Conservation (phyloP, 176 grass and related monocot species). For the Oryza glumipatula region DNA sequence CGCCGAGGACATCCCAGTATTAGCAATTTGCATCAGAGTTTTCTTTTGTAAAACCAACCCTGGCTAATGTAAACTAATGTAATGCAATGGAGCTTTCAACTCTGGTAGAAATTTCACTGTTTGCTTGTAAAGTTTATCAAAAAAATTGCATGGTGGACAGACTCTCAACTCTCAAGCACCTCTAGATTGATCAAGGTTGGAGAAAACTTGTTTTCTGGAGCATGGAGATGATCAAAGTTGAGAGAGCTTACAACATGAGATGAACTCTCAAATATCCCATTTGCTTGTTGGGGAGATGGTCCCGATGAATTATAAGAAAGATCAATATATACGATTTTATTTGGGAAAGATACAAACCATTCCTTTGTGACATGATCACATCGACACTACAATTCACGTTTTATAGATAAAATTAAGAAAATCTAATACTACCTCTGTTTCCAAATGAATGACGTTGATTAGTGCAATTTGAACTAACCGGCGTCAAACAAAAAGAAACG, state of each 20-base stretch:
- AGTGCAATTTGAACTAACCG: no score
- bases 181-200: not conserved
- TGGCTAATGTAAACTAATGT: not conserved
- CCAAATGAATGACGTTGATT: no score
- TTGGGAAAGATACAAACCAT: not conserved
- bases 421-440: no score
- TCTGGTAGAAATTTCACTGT: no score
- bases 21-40: not conserved
- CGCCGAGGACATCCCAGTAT: not conserved
- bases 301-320: not conserved
- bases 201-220: no score
- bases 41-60: not conserved
- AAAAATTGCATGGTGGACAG: not conserved
- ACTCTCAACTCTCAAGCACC: not conserved
- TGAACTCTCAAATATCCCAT: not conserved
- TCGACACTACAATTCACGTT: constrained; percentile 7
- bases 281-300: not conserved
- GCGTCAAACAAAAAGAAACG: no score
- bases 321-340: not conserved
- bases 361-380: not conserved
- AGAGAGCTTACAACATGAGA: not conserved
- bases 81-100: not conserved
- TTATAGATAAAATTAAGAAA: not conserved
- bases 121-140: not conserved
- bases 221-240: not conserved